Evolutionary conservation across 2,329 filamentous ascomycete genomes (phyloP).

Genomic region (Nemania abortiva): DNA sequence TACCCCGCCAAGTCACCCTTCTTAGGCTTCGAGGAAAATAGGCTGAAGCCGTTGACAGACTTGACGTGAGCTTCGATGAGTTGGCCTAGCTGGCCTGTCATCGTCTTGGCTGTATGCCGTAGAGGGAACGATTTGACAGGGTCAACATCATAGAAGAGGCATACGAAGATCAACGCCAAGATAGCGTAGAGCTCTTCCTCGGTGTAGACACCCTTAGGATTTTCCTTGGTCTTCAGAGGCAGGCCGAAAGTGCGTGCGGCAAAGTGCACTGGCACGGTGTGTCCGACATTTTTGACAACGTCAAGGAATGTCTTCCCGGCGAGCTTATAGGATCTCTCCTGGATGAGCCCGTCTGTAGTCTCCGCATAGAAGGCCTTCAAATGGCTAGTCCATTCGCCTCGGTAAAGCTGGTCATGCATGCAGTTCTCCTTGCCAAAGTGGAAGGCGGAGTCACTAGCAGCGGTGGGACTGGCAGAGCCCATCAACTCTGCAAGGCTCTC

Average conservation of each 20-base stretch:
- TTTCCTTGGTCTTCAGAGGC: constrained; percentile 72
- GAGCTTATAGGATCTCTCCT: constrained; percentile 74
- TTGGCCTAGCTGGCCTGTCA: constrained; percentile 64
- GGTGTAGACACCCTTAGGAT: constrained; percentile 68
- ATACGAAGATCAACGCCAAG: constrained; percentile 68
- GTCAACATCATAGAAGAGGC: constrained; percentile 69
- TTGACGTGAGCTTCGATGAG: constrained; percentile 53
- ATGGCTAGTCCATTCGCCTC: constrained; percentile 56
- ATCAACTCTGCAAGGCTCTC: constrained; percentile 73
- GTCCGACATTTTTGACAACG: constrained; percentile 76
- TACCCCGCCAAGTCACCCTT: constrained; percentile 72
- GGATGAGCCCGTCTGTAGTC: constrained; percentile 71
- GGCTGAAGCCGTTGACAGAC: constrained; percentile 40
- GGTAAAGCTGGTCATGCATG: constrained; percentile 70
- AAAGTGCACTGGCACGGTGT: constrained; percentile 74
- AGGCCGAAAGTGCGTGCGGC: constrained; percentile 72
- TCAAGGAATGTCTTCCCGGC: constrained; percentile 74
- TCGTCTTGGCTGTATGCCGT: constrained; percentile 61
- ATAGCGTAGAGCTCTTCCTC: constrained; percentile 69
- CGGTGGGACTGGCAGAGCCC: constrained; percentile 55
- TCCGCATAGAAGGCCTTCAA: constrained; percentile 69
- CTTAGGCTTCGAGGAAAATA: constrained; percentile 58
- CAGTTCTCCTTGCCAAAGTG: constrained; percentile 64
- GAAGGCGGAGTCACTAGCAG: constrained; percentile 64
- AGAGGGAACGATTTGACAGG: constrained; percentile 68